Evolutionary conservation across 495 filamentous ascomycete species (phyloP), one percentile per base, ranked within the genome.

Genomic region (Saxophila tyrrhenica): DNA sequence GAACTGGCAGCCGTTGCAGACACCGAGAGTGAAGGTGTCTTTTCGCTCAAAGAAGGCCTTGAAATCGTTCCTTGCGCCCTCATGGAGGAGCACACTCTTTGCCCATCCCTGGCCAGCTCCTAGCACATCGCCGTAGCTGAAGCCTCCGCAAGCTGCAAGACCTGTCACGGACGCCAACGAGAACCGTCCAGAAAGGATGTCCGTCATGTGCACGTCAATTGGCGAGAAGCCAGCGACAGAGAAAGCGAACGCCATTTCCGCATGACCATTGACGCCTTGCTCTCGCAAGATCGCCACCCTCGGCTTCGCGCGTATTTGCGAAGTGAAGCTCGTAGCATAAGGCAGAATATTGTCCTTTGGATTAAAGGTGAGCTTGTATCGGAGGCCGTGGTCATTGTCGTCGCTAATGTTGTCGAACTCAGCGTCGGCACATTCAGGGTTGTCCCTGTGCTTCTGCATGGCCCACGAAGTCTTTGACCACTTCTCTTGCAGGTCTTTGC

Each of bases 1-100:
- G 80, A 98, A 95, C 69, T 98, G 92, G 61, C 92, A 96, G 45
- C 92, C 92, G 67, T 98, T 98, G 78, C 92, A 97, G 22, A 97
- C 91, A 49, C 94, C 92, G 0, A 98, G 77, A 8, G 86, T 79
- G 69, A 98, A 98, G 9, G 92, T 96, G 59, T 95, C 86, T 32
- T 80, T 78, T 35, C 94, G 79, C 64, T 83, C 78, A 69, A 98
- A 97, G 80, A 98, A 98, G 8, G 66, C 65, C 59, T 84, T 70
- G 71, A 97, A 94, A 60, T 90, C 83, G 45, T 70, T 72, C 25
- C 89, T 80, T 2, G 85, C 82, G 54, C 82, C 80, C 20, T 83
- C 76, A 69, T 95, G 86, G 58, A 91, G 76, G 7, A 95, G 78
- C 38, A 97, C 89, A 2, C 85, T 89, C 66, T 90, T 89, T n/a